phyloP scores from a whole-genome alignment of 176 grass and related monocot genomes.

The Phyllostachys edulis region DNA sequence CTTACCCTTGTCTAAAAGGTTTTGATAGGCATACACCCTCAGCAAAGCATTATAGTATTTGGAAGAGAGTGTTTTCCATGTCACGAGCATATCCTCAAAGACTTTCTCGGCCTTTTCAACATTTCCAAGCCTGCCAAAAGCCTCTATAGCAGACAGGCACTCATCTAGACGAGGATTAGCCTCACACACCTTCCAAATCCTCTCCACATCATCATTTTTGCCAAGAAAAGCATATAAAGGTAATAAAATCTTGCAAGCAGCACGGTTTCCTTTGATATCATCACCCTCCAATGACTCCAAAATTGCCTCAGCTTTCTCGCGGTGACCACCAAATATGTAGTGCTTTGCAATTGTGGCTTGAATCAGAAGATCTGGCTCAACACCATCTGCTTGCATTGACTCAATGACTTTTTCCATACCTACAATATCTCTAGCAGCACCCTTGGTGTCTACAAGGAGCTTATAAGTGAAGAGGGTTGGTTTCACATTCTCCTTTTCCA shows the following conservation, averaged over 20 bases:
- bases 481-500: conserved; percentile 74
- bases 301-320: conserved; percentile 61
- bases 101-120: conserved; percentile 57
- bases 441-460: conserved; percentile 65
- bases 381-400: conserved; percentile 50
- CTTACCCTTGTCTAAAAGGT: conserved; percentile 63
- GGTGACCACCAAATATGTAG: conserved; percentile 54
- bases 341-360: conserved; percentile 55
- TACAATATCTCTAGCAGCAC: conserved; percentile 41
- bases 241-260: conserved; percentile 49
- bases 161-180: conserved; percentile 40
- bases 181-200: conserved; percentile 66
- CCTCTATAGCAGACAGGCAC: conserved; percentile 46
- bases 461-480: conserved; percentile 70
- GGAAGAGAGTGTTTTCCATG: conserved; percentile 11
- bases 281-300: conserved; percentile 59
- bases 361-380: conserved; percentile 50
- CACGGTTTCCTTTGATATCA: conserved; percentile 55
- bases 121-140: conserved; percentile 58
- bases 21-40: conserved; percentile 55
- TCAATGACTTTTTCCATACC: conserved; percentile 65
- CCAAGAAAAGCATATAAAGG: conserved; percentile 62
- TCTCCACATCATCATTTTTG: conserved; percentile 51
- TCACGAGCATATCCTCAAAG: conserved; percentile 44
- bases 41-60: conserved; percentile 56